phyloP scores from a whole-genome alignment of 345 rosid genomes.

The Orychophragmus violaceus region DNA sequence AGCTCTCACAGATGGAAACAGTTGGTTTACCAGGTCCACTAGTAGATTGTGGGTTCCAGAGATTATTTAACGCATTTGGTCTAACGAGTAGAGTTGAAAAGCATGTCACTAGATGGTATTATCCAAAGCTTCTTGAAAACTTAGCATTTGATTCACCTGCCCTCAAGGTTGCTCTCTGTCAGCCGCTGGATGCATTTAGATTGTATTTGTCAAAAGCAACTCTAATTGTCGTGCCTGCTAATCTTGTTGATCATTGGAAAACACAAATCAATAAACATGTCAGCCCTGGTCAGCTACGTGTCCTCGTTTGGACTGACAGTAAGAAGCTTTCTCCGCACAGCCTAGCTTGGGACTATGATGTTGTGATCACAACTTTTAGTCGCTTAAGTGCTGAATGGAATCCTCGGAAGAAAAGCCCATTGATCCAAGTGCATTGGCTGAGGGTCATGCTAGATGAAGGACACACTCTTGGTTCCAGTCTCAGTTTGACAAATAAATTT shows the following conservation, averaged over 20 bases:
- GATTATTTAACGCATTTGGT: constrained; percentile 81
- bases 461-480: constrained; percentile 95
- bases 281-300: constrained; percentile 62
- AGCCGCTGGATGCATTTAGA: constrained; percentile 69
- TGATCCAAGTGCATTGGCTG: constrained; percentile 95
- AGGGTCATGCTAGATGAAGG: constrained; percentile 95
- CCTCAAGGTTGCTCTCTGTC: constrained; percentile 63
- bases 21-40: constrained; percentile 66
- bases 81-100: constrained; percentile 57
- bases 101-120: constrained; percentile 65
- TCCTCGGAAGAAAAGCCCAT: constrained; percentile 65
- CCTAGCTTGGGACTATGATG: constrained; percentile 97
- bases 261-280: constrained; percentile 83
- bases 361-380: constrained; percentile 86
- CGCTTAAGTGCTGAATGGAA: constrained; percentile 97
- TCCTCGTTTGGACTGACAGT: constrained; percentile 66
- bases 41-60: constrained; percentile 42
- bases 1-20: constrained; percentile 80
- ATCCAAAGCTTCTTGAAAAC: constrained; percentile 62
- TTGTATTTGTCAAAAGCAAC: constrained; percentile 89
- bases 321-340: constrained; percentile 63
- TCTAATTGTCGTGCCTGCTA: constrained; percentile 83
- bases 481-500: constrained; percentile 84
- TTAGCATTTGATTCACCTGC: constrained; percentile 86
- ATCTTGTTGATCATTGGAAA: constrained; percentile 90